A percentile compares a stretch with the other conserved stretches of the same genome.
Evolutionary conservation across 768 basidiomycete species (phyloP).

Genomic region (Trametes cingulata): DNA sequence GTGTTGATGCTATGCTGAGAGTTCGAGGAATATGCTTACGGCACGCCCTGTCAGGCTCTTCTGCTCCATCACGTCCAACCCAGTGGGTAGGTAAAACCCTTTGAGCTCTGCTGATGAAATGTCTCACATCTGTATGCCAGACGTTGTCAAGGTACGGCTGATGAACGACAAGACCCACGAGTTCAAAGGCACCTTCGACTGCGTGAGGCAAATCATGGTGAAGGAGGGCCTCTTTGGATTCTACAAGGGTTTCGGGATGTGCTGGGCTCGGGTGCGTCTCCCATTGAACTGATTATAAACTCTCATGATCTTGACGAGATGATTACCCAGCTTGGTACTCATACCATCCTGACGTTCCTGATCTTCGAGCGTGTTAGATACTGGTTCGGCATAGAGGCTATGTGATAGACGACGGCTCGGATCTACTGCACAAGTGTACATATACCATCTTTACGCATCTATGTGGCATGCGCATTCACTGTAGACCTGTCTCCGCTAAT

Average conservation of each 20-base stretch:
- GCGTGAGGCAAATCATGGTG: slow-evolving; percentile 31
- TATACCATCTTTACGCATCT: not conserved
- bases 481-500: too few species aligned
- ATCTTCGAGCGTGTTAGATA: slow-evolving; percentile 36
- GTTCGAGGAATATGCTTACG: not conserved
- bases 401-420: slow-evolving; percentile 24
- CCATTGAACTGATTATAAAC: not conserved
- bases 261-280: slow-evolving; percentile 38
- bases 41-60: slow-evolving; percentile 26
- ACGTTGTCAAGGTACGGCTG: slow-evolving; percentile 40
- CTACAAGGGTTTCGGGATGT: slow-evolving; percentile 43
- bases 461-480: too few species aligned
- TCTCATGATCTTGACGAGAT: not conserved
- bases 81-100: slow-evolving; percentile 36
- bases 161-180: slow-evolving; percentile 39
- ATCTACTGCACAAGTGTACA: not conserved
- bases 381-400: slow-evolving; percentile 34
- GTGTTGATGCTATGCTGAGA: not conserved
- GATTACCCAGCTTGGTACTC: slow-evolving; percentile 34
- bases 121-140: slow-evolving; percentile 12
- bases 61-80: slow-evolving; percentile 40
- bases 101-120: too few species aligned
- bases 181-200: slow-evolving; percentile 33
- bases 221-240: slow-evolving; percentile 37
- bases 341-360: slow-evolving; percentile 38